These are phyloP conservation scores for Amphibolis antarctica DNA, from an alignment of 106 monocot genomes.

Conservation along the genomic window DNA sequence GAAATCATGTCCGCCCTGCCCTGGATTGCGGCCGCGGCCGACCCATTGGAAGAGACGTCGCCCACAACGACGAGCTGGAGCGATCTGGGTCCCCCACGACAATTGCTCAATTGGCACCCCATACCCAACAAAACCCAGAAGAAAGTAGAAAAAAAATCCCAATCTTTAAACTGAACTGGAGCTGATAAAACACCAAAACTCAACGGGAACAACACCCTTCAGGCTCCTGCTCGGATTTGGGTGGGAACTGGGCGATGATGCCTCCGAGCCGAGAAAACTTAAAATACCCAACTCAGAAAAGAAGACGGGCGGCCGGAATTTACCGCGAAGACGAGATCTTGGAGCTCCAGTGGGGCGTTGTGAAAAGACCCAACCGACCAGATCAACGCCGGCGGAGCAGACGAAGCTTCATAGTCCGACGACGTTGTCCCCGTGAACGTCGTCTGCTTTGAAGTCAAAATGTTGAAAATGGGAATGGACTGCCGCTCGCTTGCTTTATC, in stretches of 20 bases:
- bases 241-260: background rate
- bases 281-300: background rate
- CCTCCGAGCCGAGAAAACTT: background rate
- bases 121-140: background rate
- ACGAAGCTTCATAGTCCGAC: too few relatives aligned
- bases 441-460: too few relatives aligned
- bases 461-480: too few relatives aligned
- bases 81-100: background rate
- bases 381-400: too few relatives aligned
- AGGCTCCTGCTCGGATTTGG: background rate
- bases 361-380: too few relatives aligned
- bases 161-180: background rate
- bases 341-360: background rate
- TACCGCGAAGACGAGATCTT: background rate
- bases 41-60: background rate
- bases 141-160: background rate
- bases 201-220: background rate
- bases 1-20: conserved; percentile 22
- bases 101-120: background rate
- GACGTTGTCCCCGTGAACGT: too few relatives aligned
- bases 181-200: background rate
- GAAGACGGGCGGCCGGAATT: background rate
- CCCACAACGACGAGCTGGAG: background rate
- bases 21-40: conserved; percentile 1
- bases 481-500: too few relatives aligned